phyloP scores from a whole-genome alignment of 192 early-diverging fungal species.

The Coemansia sp. region DNA sequence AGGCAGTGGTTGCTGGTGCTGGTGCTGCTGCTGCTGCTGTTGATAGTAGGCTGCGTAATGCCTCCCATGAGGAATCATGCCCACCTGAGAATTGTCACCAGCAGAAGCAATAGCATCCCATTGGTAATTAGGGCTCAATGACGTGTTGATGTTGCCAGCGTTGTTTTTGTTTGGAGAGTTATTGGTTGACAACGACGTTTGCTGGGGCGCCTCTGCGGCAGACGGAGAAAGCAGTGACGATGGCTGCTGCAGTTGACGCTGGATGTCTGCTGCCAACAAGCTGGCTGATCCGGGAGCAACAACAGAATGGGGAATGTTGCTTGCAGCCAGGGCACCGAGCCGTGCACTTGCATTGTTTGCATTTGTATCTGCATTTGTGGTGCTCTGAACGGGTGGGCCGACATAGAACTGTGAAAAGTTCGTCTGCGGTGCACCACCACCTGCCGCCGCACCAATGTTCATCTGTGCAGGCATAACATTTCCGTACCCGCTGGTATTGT shows the following conservation, averaged over 20 bases:
- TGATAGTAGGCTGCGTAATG: constrained; percentile 8
- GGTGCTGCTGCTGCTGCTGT: constrained; percentile 10
- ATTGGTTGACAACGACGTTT: constrained; percentile 32
- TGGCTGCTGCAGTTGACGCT: constrained; percentile 15
- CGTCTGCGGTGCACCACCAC: not conserved
- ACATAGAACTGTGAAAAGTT: constrained; percentile 3
- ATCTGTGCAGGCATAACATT: constrained; percentile 14
- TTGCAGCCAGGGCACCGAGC: not conserved
- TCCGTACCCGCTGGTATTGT: constrained; percentile 7
- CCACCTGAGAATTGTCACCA: constrained; percentile 5
- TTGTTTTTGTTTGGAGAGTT: constrained; percentile 11
- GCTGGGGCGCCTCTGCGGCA: constrained; percentile 2
- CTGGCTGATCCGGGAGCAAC: not conserved
- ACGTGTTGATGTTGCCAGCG: constrained; percentile 14
- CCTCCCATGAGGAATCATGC: not conserved
- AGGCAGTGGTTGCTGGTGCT: constrained; percentile 12
- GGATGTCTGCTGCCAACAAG: constrained; percentile 1
- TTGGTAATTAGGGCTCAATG: constrained; percentile 5
- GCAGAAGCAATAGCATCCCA: not conserved
- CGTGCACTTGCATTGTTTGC: not conserved
- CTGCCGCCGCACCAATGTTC: not conserved
- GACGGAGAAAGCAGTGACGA: constrained; percentile 19
- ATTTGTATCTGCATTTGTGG: not conserved
- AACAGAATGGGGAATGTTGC: constrained; percentile 9
- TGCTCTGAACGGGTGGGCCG: not conserved